Conservation (phyloP, 2,329 filamentous ascomycete species). For the Cytospora mali region DNA sequence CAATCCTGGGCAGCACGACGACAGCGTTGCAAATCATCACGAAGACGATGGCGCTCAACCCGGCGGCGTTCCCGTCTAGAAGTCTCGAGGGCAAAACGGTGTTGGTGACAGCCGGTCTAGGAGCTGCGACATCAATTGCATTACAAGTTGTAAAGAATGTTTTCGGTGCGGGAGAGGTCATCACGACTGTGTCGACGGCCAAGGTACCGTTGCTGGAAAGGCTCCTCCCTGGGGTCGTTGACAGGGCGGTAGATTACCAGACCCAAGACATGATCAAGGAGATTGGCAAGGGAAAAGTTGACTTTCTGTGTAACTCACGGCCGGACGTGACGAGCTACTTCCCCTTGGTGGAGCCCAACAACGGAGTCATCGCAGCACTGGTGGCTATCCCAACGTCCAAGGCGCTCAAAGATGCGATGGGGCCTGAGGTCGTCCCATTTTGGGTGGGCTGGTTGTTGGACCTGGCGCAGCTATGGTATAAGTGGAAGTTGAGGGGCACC, state of each 20-base stretch:
- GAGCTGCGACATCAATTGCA: slow-evolving; percentile 49
- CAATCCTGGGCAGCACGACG: slow-evolving; percentile 40
- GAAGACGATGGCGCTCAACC: slow-evolving; percentile 40
- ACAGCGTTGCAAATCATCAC: slow-evolving; percentile 49
- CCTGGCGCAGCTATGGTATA: slow-evolving; percentile 44
- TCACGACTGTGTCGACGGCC: slow-evolving; percentile 55
- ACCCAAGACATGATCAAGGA: slow-evolving; percentile 41
- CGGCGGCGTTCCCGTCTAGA: slow-evolving; percentile 29
- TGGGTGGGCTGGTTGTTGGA: slow-evolving; percentile 37
- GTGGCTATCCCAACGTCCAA: slow-evolving; percentile 40
- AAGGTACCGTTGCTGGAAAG: slow-evolving; percentile 43
- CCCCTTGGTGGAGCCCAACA: slow-evolving; percentile 41
- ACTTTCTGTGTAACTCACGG: slow-evolving; percentile 55
- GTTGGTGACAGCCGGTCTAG: slow-evolving; percentile 53
- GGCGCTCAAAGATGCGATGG: slow-evolving; percentile 38
- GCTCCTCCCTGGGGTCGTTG: slow-evolving; percentile 25
- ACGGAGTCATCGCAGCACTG: slow-evolving; percentile 47
- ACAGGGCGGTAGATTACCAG: slow-evolving; percentile 43
- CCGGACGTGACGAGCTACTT: slow-evolving; percentile 43
- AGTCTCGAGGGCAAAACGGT: slow-evolving; percentile 53
- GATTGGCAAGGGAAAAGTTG: slow-evolving; percentile 48
- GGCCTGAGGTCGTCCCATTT: slow-evolving; percentile 37
- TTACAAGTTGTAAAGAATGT: slow-evolving; percentile 55
- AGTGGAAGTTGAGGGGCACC: slow-evolving; percentile 48
- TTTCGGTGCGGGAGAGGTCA: slow-evolving; percentile 49